Conservation (phyloP, 192 early-diverging fungal genomes). For the Dissophora globulifera region DNA sequence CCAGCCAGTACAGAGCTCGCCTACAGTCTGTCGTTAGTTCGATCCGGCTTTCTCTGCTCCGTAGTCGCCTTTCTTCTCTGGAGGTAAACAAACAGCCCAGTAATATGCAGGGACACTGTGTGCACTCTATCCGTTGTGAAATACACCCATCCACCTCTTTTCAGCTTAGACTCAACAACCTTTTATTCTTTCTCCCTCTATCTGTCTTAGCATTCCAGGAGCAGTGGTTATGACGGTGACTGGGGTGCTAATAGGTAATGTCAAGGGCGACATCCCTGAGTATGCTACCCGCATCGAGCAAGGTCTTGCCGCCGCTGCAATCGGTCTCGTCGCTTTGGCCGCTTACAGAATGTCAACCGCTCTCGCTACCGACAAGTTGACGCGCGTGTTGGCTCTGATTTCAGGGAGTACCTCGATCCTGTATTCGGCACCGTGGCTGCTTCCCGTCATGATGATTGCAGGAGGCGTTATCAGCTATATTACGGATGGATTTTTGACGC, state of each 20-base stretch:
- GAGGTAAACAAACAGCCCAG: slow-evolving; percentile 48
- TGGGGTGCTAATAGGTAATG: slow-evolving; percentile 56
- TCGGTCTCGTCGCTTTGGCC: slow-evolving; percentile 72
- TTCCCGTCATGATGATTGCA: slow-evolving; percentile 64
- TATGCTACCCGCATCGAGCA: slow-evolving; percentile 64
- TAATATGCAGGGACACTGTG: not conserved
- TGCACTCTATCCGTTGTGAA: too few relatives aligned
- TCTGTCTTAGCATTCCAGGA: slow-evolving; percentile 60
- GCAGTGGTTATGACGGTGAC: slow-evolving; percentile 63
- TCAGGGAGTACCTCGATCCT: slow-evolving; percentile 38
- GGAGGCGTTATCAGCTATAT: slow-evolving; percentile 54
- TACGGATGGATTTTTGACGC: slow-evolving; percentile 21
- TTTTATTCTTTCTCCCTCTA: too few relatives aligned
- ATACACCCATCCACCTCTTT: too few relatives aligned
- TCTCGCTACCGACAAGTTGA: slow-evolving; percentile 51
- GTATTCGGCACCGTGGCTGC: slow-evolving; percentile 58
- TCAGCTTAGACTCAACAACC: too few relatives aligned
- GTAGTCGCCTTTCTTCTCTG: slow-evolving; percentile 62
- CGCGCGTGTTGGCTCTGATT: slow-evolving; percentile 40
- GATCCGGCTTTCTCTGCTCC: slow-evolving; percentile 60
- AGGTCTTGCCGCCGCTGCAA: slow-evolving; percentile 61
- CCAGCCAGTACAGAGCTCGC: slow-evolving; percentile 65
- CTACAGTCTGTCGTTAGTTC: slow-evolving; percentile 62
- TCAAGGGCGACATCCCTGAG: slow-evolving; percentile 54
- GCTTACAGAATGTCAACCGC: slow-evolving; percentile 56